Evolutionary conservation across 345 rosid genomes (phyloP).

Genomic region (Gossypium ekmanianum): DNA sequence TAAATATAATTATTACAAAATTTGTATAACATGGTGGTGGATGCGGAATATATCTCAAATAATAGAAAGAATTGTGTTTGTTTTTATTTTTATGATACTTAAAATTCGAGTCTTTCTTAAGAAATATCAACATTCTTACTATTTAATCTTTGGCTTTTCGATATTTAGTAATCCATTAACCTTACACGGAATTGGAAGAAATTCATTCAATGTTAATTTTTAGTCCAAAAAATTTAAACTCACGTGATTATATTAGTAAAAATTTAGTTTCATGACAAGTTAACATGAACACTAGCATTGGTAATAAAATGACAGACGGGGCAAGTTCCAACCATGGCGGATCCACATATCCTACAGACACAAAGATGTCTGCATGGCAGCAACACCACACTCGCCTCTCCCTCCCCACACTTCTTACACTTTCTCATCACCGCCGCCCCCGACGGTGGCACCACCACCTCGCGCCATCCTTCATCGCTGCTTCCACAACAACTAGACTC

Average conservation of each 20-base stretch:
- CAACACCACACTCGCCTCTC: slow-evolving; percentile 64
- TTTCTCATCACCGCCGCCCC: slow-evolving; percentile 14
- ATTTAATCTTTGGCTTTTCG: no score
- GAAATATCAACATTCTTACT: no score
- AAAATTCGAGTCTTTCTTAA: no score
- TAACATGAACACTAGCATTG: slow-evolving; percentile 62
- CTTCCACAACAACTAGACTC: slow-evolving; percentile 74
- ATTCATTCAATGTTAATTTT: no score
- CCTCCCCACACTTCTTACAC: slow-evolving; percentile 61
- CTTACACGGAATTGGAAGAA: no score
- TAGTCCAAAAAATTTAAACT: no score
- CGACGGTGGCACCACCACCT: slow-evolving; percentile 3
- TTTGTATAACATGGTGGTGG: no score
- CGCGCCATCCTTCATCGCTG: slow-evolving; percentile 17
- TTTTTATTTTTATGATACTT: no score
- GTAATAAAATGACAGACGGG: slow-evolving; percentile 45
- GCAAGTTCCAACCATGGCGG: slow-evolving; percentile 38
- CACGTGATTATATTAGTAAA: background rate
- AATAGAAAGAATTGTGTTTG: no score
- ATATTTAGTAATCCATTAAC: no score
- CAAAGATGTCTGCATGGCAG: slow-evolving; percentile 85
- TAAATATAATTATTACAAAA: no score
- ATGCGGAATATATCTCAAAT: no score
- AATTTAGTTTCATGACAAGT: slow-evolving; percentile 35
- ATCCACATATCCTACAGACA: slow-evolving; percentile 65